Conservation (phyloP, 2,329 filamentous ascomycete genomes). For the Fusarium miscanthi region DNA sequence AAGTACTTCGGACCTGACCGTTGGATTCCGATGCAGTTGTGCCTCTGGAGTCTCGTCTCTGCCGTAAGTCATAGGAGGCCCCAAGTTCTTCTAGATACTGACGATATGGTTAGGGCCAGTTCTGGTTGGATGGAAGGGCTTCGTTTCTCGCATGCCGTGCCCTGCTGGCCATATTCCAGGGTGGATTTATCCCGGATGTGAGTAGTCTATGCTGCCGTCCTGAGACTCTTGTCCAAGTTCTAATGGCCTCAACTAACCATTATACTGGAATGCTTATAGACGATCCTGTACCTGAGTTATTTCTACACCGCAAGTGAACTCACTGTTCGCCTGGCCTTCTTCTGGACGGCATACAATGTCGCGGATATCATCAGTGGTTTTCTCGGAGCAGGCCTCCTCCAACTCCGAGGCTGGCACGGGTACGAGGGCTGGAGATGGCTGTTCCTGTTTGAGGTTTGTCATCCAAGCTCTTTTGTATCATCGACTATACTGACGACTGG, state of each 20-base stretch:
- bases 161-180: neutral
- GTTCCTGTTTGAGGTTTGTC: neutral
- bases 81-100: neutral
- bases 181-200: neutral
- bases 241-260: neutral
- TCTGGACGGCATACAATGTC: neutral
- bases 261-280: neutral
- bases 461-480: rapidly evolving
- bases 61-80: neutral
- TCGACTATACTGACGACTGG: neutral
- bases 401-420: neutral
- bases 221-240: too few relatives aligned
- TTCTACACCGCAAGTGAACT: neutral
- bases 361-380: neutral
- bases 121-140: neutral
- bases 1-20: neutral
- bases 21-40: neutral
- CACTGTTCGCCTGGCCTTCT: neutral
- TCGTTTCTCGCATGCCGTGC: neutral
- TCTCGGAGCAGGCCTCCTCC: neutral
- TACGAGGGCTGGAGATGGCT: neutral
- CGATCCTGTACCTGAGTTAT: neutral
- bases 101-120: neutral
- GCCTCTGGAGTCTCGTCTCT: neutral
- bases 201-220: rapidly evolving